A percentile compares a stretch with the other conserved stretches of the same genome.
These are phyloP conservation scores for Ulvella scutata DNA, from an alignment of 139 green algal genomes.

Conservation along the genomic window DNA sequence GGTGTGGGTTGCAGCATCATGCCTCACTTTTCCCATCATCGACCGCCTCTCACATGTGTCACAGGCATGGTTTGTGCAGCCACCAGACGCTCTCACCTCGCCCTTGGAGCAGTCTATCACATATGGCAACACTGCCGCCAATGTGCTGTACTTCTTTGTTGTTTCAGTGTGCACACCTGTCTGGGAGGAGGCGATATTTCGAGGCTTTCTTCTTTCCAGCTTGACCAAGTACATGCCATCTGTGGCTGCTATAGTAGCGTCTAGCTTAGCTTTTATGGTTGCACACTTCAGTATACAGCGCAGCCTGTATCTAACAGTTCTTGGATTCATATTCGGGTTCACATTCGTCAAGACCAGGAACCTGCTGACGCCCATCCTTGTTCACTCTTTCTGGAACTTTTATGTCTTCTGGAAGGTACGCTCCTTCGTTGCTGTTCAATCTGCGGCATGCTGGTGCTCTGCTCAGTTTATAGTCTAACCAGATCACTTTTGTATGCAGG, in stretches of 20 bases:
- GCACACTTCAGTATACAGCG: conserved; percentile 73
- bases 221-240: conserved; percentile 53
- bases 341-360: conserved; percentile 57
- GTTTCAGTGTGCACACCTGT: conserved; percentile 66
- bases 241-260: conserved; percentile 5
- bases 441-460: background rate
- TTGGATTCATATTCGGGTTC: conserved; percentile 67
- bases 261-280: conserved; percentile 57
- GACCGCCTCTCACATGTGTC: background rate
- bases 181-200: conserved; percentile 91
- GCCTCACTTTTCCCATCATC: background rate
- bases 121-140: conserved; percentile 11
- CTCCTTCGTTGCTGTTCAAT: background rate
- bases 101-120: background rate
- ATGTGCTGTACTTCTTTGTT: conserved; percentile 53
- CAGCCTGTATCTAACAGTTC: conserved; percentile 69
- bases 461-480: background rate
- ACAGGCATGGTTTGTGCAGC: background rate
- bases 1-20: background rate
- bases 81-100: background rate
- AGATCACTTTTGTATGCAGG: background rate
- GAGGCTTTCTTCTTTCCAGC: conserved; percentile 80
- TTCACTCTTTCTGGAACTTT: conserved; percentile 71
- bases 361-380: conserved; percentile 52
- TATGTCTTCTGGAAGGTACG: conserved; percentile 18